phyloP scores from a whole-genome alignment of 306 rosid species.

The Sphenostylis stenocarpa region DNA sequence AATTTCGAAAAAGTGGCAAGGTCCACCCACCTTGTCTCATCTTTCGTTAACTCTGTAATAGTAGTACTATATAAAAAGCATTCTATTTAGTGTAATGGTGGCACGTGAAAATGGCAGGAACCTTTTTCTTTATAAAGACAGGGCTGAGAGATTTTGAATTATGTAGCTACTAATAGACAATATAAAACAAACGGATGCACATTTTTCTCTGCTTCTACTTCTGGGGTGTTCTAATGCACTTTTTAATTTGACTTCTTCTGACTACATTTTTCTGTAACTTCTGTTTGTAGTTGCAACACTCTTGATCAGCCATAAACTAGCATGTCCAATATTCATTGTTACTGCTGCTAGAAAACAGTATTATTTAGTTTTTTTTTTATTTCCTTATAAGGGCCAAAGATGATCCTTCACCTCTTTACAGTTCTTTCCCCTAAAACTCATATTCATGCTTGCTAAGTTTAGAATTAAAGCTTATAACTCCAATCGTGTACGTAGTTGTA shows the following conservation, averaged over 20 bases:
- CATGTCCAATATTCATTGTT: slow-evolving; percentile 31
- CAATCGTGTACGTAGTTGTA: background rate
- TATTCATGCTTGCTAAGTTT: background rate
- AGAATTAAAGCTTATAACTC: no score
- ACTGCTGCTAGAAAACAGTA: background rate
- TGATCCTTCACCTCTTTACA: background rate
- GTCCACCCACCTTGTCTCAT: slow-evolving; percentile 31
- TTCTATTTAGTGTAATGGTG: background rate
- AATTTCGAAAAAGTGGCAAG: slow-evolving; percentile 3
- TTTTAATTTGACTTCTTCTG: slow-evolving; percentile 29
- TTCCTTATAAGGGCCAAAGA: background rate
- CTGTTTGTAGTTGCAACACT: slow-evolving; percentile 33
- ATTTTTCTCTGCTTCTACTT: background rate
- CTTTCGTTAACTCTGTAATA: background rate
- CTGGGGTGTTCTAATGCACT: background rate
- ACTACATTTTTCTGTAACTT: background rate
- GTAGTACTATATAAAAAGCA: background rate
- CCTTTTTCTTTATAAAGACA: background rate
- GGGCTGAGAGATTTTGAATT: background rate
- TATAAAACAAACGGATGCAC: background rate
- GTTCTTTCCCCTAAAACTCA: background rate
- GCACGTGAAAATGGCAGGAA: slow-evolving; percentile 21
- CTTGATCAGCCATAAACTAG: slow-evolving; percentile 34
- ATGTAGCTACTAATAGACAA: background rate
- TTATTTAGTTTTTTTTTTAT: background rate